Evolutionary conservation across 148 eudicot genomes (phyloP), one percentile per base, ranked within the genome.

Genomic region (Nepenthes gracilis): DNA sequence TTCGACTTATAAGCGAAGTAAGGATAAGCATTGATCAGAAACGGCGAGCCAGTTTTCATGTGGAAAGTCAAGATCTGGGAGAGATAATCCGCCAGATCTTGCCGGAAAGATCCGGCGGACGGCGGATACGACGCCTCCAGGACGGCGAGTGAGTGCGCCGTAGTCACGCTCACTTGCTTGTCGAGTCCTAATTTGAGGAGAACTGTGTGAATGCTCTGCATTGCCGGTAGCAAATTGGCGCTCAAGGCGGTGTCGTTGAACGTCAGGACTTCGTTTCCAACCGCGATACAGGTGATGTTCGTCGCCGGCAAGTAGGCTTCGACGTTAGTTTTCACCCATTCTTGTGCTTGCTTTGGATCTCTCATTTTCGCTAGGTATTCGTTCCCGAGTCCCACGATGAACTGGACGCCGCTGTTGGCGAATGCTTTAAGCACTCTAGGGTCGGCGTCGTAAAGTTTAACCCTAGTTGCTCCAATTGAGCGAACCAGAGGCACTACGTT

Each of bases 361-460:
- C 63, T 70, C 70, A 88, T 78, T n/a, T 74, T 67, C 0, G 78
- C 53, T 2, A 91, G 45, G 60, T 59, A 47, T 49, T 88, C 86
- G 57, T 91, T 91, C 5, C 78, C 79, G 0, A 87, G 55, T 11
- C 82, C 69, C 6, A 88, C 90, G 0, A 80, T 88, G 65, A 91
- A 72, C 33, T 91, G 84, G 2, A 91, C 79, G 45, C 83, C 81
- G 4, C 86, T 80, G 70, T 88, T 83, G 8, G 93, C 93, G 37
- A 91, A 91, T 2, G 97, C 92, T 37, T 76, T 81, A 2, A 91
- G 86, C 9, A 91, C 90, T 35, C 71, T 67, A 0, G 96, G 88
- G 67, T 91, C 87, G 1, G 97, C 87, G 61, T 91, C 96, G 75
- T 92, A 92, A 8, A 92, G 90, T 78, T 92, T 92, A 1, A 92